Conservation (phyloP, 768 basidiomycete genomes). For the Mycena olivaceomarginata region DNA sequence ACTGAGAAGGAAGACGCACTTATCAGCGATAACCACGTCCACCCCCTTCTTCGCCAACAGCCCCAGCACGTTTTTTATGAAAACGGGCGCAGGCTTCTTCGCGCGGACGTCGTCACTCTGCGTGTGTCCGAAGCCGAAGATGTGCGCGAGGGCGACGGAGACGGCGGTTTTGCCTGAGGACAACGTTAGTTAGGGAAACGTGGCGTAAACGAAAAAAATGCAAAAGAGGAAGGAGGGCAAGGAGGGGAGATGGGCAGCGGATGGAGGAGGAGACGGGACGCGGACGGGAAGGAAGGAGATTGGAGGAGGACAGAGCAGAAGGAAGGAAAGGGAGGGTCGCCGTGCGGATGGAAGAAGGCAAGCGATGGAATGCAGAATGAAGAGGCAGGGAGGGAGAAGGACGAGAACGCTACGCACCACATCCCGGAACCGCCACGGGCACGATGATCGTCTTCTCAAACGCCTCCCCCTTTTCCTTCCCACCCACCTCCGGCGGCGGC, state of each 20-base stretch:
- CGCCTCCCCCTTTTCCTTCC: not conserved
- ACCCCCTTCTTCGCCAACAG: slow-evolving; percentile 80
- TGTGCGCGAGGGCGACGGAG: slow-evolving; percentile 82
- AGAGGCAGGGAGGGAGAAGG: not conserved
- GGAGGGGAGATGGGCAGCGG: too few species aligned
- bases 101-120: slow-evolving; percentile 93
- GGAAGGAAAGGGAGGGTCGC: too few species aligned
- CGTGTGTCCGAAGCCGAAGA: slow-evolving; percentile 93
- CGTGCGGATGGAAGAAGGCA: too few species aligned
- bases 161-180: slow-evolving; percentile 90
- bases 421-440: slow-evolving; percentile 94
- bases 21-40: slow-evolving; percentile 96
- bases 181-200: too few species aligned
- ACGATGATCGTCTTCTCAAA: slow-evolving; percentile 89
- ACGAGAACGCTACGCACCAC: slow-evolving; percentile 75
- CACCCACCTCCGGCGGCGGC: slow-evolving; percentile 37
- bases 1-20: slow-evolving; percentile 66
- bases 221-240: too few species aligned
- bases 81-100: slow-evolving; percentile 83
- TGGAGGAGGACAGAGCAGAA: too few species aligned
- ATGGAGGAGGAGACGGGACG: too few species aligned
- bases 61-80: slow-evolving; percentile 82
- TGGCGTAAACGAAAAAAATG: too few species aligned
- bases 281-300: too few species aligned
- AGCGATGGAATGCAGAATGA: too few species aligned